Conservation (phyloP, 495 filamentous ascomycete species). For the Hypoxylon crocopeplum region DNA sequence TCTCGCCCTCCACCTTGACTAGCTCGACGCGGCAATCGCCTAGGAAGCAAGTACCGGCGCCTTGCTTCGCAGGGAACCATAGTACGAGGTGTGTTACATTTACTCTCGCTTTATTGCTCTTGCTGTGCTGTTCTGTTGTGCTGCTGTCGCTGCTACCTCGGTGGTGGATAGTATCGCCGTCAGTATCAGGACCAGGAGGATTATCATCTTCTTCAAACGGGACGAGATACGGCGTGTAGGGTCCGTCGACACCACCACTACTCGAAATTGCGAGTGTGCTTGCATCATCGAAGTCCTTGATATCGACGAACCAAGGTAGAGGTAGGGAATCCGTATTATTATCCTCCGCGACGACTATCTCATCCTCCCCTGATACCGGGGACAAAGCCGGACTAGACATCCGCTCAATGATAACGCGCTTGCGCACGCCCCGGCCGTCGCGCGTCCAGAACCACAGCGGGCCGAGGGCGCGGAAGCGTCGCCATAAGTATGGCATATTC, state of each 20-base stretch:
- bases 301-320: background rate
- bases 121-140: no score
- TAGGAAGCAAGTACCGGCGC: conserved; percentile 8
- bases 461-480: conserved; percentile 26
- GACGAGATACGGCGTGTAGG: background rate
- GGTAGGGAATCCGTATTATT: background rate
- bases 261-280: background rate
- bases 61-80: background rate
- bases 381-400: background rate
- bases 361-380: background rate
- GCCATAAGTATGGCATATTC: background rate
- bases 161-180: background rate
- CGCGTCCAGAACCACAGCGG: conserved; percentile 38
- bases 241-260: background rate
- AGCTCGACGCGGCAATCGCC: conserved; percentile 32
- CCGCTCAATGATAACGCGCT: conserved; percentile 39
- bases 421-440: background rate
- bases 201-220: background rate
- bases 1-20: conserved; percentile 46
- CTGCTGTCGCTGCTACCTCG: background rate
- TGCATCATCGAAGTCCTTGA: background rate
- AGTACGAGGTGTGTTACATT: background rate
- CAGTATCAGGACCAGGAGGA: background rate
- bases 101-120: no score
- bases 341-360: background rate